Evolutionary conservation across 2,329 filamentous ascomycete genomes (phyloP).

Genomic region (Aspergillus piperis): DNA sequence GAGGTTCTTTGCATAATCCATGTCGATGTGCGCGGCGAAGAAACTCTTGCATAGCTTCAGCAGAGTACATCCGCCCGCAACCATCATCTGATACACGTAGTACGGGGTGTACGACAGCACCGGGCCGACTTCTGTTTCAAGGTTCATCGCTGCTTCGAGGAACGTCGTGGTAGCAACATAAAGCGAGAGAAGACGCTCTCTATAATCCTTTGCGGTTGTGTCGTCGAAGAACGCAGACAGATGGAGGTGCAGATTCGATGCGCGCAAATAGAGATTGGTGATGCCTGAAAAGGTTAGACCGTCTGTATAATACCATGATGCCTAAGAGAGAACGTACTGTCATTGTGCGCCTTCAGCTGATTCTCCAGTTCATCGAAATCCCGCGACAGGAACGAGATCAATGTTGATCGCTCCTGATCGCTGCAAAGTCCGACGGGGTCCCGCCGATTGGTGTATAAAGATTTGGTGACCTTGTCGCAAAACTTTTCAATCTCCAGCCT

Average conservation of each 20-base stretch:
- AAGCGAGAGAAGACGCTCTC: slow-evolving; percentile 46
- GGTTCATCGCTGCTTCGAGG: slow-evolving; percentile 49
- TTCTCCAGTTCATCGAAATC: slow-evolving; percentile 57
- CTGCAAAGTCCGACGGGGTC: slow-evolving; percentile 55
- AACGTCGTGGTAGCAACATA: slow-evolving; percentile 50
- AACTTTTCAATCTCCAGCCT: slow-evolving; percentile 61
- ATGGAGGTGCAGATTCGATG: slow-evolving; percentile 50
- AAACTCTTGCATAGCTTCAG: slow-evolving; percentile 68
- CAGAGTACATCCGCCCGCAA: slow-evolving; percentile 64
- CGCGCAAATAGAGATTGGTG: slow-evolving; percentile 50
- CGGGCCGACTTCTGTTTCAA: slow-evolving; percentile 48
- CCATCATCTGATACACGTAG: slow-evolving; percentile 68
- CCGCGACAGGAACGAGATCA: slow-evolving; percentile 48
- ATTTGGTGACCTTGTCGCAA: slow-evolving; percentile 58
- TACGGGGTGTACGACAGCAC: slow-evolving; percentile 58
- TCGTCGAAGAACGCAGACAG: slow-evolving; percentile 54
- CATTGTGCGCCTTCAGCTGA: slow-evolving; percentile 46
- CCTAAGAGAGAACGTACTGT: slow-evolving; percentile 33
- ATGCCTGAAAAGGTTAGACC: slow-evolving; percentile 35
- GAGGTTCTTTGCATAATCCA: slow-evolving; percentile 56
- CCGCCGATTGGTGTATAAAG: slow-evolving; percentile 57
- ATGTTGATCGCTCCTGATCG: slow-evolving; percentile 46
- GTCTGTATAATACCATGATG: not conserved
- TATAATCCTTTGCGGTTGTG: slow-evolving; percentile 48
- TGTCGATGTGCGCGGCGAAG: slow-evolving; percentile 59